Base-by-base conservation (phyloP, 1,284 basidiomycete species). In the Trichosporon sp. region DNA sequence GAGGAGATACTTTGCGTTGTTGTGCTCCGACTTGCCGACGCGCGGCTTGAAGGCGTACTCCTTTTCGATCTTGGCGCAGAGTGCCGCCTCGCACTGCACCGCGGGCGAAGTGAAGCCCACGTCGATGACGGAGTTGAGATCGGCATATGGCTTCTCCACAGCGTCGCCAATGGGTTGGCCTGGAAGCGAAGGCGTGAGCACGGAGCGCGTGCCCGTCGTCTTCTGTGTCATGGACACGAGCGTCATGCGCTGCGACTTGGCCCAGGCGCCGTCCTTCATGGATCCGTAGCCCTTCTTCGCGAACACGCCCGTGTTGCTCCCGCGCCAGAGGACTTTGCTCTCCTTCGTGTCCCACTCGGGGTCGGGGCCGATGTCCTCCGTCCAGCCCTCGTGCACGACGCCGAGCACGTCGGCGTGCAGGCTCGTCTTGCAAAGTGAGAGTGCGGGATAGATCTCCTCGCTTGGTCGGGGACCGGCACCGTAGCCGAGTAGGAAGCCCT, bases 251-350 rank as follows among this genome's bases (percentile, higher is more conserved):
- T 91, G 90, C 1, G 86, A 83, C 21, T 31, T 46, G 35, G 31
- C n/a, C 14, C 56, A 35, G 7, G 66, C 31, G 46, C 0, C 59
- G 32, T 12, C 73, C 80, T 74, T 70, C 80, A 80, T 81, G 90
- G 90, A 91, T 5, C 85, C 81, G 10, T 82, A 83, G 1, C 78
- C 73, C 4, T 78, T 73, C 0, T 80, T 80, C 70, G 88, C 87
- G 75, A 83, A 85, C 61, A 90, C 90, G 0, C 90, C 90, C 0
- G 90, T 91, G 66, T 87, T 90, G 65, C 86, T 87, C 2, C 90
- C 90, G 19, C 90, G 85, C 90, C 90, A 91, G 26, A 87, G 79
- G 37, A 91, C 76, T 37, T 87, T 78, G 51, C 89, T 86, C 70
- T 90, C 87, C 81, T 88, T 90, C 21, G 86, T 83, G 37, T 87